These are phyloP conservation scores for Endogone sp. DNA, from an alignment of 192 early-diverging fungal species.

Conservation along the genomic window DNA sequence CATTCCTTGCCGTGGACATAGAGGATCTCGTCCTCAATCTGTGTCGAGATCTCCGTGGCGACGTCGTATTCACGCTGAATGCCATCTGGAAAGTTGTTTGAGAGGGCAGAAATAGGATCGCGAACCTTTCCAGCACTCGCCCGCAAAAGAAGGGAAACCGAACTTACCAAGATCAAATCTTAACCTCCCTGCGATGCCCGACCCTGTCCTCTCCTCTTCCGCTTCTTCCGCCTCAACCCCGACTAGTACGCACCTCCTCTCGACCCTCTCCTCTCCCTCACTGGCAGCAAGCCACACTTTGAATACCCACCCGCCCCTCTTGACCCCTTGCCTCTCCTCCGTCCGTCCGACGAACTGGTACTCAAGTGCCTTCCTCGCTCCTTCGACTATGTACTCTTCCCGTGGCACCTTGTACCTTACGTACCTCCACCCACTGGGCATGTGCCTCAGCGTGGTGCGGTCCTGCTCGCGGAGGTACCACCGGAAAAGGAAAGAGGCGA, in stretches of 20 bases:
- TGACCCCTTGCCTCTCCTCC: conserved; percentile 29
- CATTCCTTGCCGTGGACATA: conserved; percentile 48
- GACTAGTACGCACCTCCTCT: conserved; percentile 15
- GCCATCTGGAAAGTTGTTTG: conserved; percentile 35
- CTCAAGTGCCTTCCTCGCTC: conserved; percentile 33
- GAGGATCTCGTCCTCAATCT: conserved; percentile 27
- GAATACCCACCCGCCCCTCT: conserved; percentile 33
- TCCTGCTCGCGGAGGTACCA: conserved; percentile 43
- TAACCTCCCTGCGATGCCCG: conserved; percentile 35
- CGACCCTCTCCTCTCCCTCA: conserved; percentile 21
- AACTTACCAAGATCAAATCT: conserved; percentile 40
- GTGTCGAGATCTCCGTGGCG: conserved; percentile 28
- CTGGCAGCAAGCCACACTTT: conserved; percentile 24
- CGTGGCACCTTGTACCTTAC: conserved; percentile 39
- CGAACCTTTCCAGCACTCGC: too few relatives aligned
- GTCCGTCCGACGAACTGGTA: conserved; percentile 38
- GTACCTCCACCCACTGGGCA: conserved; percentile 48
- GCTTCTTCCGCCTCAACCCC: conserved; percentile 34
- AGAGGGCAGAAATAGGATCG: too few relatives aligned
- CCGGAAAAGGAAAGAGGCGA: conserved; percentile 37
- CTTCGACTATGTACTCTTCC: conserved; percentile 28
- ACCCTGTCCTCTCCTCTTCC: too few relatives aligned
- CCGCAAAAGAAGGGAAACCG: background rate
- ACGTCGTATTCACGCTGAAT: conserved; percentile 43
- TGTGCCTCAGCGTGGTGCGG: conserved; percentile 34